Conservation (phyloP, 352 stramenopile species). For the Pythium dissotocum region DNA sequence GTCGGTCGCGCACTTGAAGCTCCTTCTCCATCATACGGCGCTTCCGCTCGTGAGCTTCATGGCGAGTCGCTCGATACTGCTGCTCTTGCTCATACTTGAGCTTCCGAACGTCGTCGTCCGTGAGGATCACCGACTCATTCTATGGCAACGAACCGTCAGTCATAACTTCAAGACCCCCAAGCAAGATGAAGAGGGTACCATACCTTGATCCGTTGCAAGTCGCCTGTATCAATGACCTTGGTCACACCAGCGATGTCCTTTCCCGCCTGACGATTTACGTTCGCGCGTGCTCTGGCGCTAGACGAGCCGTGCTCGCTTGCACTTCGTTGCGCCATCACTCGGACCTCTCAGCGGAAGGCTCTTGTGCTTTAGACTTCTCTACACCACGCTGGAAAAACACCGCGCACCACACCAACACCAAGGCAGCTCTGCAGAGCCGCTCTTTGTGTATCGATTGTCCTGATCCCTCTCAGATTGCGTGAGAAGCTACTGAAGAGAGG, state of each 20-base stretch:
- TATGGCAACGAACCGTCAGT: conserved; percentile 10
- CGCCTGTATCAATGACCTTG: conserved; percentile 33
- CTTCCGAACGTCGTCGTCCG: conserved; percentile 42
- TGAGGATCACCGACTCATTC: conserved; percentile 59
- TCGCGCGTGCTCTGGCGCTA: conserved; percentile 31
- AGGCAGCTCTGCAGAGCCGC: neutral
- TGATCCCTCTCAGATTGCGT: neutral
- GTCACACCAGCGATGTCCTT: conserved; percentile 63
- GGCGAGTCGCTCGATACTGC: conserved; percentile 41
- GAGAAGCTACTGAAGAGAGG: neutral
- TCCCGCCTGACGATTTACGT: conserved; percentile 44
- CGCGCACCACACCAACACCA: neutral
- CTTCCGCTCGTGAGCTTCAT: conserved; percentile 71
- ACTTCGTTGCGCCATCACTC: conserved; percentile 7
- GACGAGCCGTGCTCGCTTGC: conserved; percentile 6
- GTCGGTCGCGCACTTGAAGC: conserved; percentile 54
- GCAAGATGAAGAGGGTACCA: neutral
- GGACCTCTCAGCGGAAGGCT: neutral
- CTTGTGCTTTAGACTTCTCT: neutral
- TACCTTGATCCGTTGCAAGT: conserved; percentile 58
- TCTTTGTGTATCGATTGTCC: neutral
- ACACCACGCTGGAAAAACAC: conserved; percentile 1
- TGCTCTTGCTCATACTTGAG: conserved; percentile 46
- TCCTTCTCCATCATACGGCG: conserved; percentile 80
- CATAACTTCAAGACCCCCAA: neutral